Evolutionary conservation across 225 moss, liverwort and hornwort genomes (phyloP).

Genomic region (Takakia lepidozioides): DNA sequence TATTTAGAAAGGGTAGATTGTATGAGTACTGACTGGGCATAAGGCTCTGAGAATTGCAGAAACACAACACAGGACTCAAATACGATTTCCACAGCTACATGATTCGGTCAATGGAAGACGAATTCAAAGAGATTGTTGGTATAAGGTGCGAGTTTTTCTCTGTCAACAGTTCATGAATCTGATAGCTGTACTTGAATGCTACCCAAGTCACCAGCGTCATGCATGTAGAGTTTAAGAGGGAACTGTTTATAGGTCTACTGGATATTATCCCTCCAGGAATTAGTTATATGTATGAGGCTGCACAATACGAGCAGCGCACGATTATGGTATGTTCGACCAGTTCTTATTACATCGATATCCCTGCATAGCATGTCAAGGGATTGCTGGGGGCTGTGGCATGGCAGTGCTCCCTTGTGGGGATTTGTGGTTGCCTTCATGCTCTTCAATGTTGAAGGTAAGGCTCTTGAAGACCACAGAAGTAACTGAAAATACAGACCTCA

Average conservation of each 20-base stretch:
- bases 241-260: too few species aligned
- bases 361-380: neutral
- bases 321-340: too few species aligned
- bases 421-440: slow-evolving; percentile 25
- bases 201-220: too few species aligned
- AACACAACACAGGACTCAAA: slow-evolving; percentile 37
- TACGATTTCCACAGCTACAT: slow-evolving; percentile 68
- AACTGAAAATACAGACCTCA: too few species aligned
- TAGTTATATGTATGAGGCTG: too few species aligned
- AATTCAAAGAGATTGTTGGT: slow-evolving; percentile 59
- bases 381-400: neutral
- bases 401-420: slow-evolving; percentile 22
- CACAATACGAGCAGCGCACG: too few species aligned
- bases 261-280: too few species aligned
- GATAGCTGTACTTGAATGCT: too few species aligned
- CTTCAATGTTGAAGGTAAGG: slow-evolving; percentile 25
- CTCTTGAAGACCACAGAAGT: too few species aligned
- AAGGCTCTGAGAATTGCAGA: slow-evolving; percentile 17
- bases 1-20: neutral
- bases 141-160: slow-evolving; percentile 47
- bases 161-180: too few species aligned
- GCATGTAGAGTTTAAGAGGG: too few species aligned
- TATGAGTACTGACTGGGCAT: neutral
- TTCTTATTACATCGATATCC: neutral
- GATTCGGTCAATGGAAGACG: slow-evolving; percentile 72